These are phyloP conservation scores for Camelina neglecta DNA, from an alignment of 345 rosid genomes.

Conservation along the genomic window DNA sequence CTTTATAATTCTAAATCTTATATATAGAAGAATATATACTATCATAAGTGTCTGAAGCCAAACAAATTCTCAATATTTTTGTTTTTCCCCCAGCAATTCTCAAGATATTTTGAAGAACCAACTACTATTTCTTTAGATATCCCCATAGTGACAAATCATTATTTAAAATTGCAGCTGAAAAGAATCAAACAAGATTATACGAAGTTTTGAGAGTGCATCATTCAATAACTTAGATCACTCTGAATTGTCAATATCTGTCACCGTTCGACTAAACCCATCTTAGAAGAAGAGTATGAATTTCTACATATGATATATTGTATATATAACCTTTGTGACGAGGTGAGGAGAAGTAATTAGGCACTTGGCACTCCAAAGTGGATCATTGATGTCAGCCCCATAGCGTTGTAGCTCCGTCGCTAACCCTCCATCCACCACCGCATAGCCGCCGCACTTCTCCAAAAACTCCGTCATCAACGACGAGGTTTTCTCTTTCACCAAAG, in stretches of 20 bases:
- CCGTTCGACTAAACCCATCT: constrained; percentile 16
- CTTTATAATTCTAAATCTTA: background rate
- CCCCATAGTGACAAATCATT: background rate
- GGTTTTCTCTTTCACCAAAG: constrained; percentile 38
- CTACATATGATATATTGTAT: background rate
- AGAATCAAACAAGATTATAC: background rate
- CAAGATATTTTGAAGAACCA: background rate
- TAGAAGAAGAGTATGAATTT: background rate
- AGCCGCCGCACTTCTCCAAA: constrained; percentile 72
- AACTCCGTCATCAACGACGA: constrained; percentile 58
- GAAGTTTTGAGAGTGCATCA: background rate
- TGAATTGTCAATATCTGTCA: background rate
- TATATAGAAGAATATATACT: background rate
- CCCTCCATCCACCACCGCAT: constrained; percentile 85
- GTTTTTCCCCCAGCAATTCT: background rate
- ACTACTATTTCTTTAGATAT: background rate
- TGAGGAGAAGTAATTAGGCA: constrained; percentile 83
- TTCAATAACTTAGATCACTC: background rate
- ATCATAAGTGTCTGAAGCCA: background rate
- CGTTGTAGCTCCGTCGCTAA: constrained; percentile 94
- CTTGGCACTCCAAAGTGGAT: constrained; percentile 97
- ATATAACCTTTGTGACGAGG: constrained; percentile 70
- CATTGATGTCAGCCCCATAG: constrained; percentile 85
- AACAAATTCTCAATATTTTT: background rate
- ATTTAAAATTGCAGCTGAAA: background rate